Evolutionary conservation across 306 rosid genomes (phyloP), one percentile per base, ranked within the genome.

Genomic region (Luffa aegyptiaca): DNA sequence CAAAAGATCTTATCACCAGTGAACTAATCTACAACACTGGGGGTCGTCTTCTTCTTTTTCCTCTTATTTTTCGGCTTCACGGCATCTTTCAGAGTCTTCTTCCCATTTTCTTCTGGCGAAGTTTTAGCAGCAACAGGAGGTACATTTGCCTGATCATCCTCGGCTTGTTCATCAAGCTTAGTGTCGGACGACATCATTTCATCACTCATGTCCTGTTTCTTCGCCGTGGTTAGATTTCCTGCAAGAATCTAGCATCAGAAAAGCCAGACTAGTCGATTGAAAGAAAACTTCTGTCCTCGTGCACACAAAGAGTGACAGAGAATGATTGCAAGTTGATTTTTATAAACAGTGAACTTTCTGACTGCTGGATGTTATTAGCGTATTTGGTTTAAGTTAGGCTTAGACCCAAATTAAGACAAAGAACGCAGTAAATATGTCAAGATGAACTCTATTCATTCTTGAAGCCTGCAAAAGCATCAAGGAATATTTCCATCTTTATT

Each of bases 1-100:
- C 77, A 49, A 31, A 26, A 46, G 20, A 45, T 45, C 12, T 36
- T 45, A 57, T 71, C 41, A 71, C 41, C 57, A 71, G n/a, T 71
- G 76, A 44, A 71, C 88, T 87, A 90, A 79, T 88, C 90, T 79
- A 75, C 82, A 56, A 70, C 77, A n/a, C 57, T 64, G 62, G 89
- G 75, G 81, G 87, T n/a, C 61, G 78, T 31, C 45, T 31, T 51
- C 81, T 89, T 91, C 81, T 89, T 91, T 85, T 84, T 89, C 69
- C 95, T 90, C 83, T 51, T 90, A 86, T 88, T 83, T 81, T 92
- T 91, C 62, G 89, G 88, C 82, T 92, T 93, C 82, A 93, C 98
- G 3, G 97, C 98, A 83, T 92, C 98, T 82, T 84, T 86, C 75
- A 93, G 80, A 61, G 93, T 90, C 81, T 86, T 91, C 75, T 79